phyloP scores from a whole-genome alignment of 495 filamentous ascomycete genomes.

The Amphirosellinia nigrospora region DNA sequence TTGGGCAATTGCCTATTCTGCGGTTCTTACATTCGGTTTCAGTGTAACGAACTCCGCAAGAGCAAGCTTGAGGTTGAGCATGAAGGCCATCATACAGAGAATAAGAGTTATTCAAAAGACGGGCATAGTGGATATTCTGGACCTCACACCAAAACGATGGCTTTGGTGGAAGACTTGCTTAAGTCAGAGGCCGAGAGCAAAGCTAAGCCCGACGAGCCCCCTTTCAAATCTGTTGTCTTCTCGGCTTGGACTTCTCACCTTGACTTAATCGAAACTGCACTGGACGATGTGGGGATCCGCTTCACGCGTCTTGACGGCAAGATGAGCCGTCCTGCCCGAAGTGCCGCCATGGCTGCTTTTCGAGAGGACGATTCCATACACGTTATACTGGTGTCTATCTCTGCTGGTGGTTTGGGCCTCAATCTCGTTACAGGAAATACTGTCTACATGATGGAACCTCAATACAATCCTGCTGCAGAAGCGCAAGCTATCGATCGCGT shows the following conservation, averaged over 20 bases:
- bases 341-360: constrained; percentile 75
- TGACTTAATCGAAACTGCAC: constrained; percentile 87
- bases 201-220: constrained; percentile 61
- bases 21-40: constrained; percentile 60
- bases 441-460: constrained; percentile 97
- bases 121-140: constrained; percentile 82
- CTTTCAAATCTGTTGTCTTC: constrained; percentile 90
- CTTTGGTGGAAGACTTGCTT: constrained; percentile 72
- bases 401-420: constrained; percentile 87
- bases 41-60: constrained; percentile 70
- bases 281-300: constrained; percentile 67
- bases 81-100: constrained; percentile 52
- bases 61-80: constrained; percentile 65
- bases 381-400: constrained; percentile 89
- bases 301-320: constrained; percentile 88
- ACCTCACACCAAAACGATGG: constrained; percentile 88
- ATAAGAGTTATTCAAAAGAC: constrained; percentile 65
- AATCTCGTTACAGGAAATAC: constrained; percentile 86
- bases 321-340: constrained; percentile 76
- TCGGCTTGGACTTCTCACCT: constrained; percentile 93
- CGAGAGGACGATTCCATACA: constrained; percentile 72
- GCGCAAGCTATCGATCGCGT: constrained; percentile 94
- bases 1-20: constrained; percentile 67
- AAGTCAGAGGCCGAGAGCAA: constrained; percentile 64
- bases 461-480: constrained; percentile 94